Conservation (phyloP, 225 moss, liverwort and hornwort genomes). For the Thuidium tamariscinum region DNA sequence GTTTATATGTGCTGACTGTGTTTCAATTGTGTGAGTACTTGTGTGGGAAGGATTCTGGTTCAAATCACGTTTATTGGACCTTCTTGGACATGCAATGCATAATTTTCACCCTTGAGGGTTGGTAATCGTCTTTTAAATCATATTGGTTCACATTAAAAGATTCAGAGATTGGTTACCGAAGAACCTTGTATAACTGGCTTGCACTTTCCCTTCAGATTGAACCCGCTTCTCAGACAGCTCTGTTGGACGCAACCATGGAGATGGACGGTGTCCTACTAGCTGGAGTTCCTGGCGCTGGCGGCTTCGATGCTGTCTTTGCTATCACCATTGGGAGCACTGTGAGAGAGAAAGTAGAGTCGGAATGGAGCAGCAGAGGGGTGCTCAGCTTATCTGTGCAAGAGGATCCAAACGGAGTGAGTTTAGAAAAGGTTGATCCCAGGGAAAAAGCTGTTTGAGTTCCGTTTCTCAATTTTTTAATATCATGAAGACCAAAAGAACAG, state of each 20-base stretch:
- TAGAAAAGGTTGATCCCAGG: conserved; percentile 62
- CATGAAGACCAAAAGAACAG: background rate
- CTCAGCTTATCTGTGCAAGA: conserved; percentile 64
- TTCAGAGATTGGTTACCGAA: background rate
- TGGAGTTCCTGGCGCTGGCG: conserved; percentile 96
- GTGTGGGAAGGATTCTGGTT: background rate
- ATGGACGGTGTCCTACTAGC: conserved; percentile 74
- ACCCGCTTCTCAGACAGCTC: conserved; percentile 63
- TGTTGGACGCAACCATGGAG: conserved; percentile 71
- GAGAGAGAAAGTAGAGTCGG: conserved; percentile 41
- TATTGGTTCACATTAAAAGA: background rate
- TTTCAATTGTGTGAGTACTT: background rate
- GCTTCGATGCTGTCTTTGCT: conserved; percentile 93
- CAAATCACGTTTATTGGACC: background rate
- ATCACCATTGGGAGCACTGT: conserved; percentile 55
- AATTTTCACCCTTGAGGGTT: background rate
- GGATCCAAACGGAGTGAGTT: conserved; percentile 76
- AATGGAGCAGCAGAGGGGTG: conserved; percentile 68
- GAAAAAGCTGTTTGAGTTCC: background rate
- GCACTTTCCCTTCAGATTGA: conserved; percentile 59
- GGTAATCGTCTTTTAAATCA: background rate
- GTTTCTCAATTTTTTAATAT: background rate
- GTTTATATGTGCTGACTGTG: background rate
- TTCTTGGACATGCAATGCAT: background rate
- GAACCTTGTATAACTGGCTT: background rate